phyloP scores from a whole-genome alignment of 2,329 filamentous ascomycete genomes.

The Fusarium redolens region DNA sequence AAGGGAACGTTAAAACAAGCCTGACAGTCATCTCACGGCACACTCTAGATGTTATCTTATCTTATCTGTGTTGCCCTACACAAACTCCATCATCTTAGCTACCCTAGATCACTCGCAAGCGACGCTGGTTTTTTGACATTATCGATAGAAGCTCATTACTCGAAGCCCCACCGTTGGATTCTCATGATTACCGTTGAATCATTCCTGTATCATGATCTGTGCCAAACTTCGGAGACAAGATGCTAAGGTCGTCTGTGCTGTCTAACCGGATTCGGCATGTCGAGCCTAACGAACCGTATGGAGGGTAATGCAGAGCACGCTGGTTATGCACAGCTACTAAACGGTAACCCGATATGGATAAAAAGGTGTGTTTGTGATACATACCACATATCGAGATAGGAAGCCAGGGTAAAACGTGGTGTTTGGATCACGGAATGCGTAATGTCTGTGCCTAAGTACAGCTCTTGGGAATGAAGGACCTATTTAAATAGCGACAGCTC shows the following conservation, averaged over 20 bases:
- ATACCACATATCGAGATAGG: too few species aligned
- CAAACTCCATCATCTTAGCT: neutral
- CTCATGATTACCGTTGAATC: too few species aligned
- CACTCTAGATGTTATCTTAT: neutral
- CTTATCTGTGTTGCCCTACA: neutral
- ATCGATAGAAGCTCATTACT: neutral
- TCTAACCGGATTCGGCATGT: neutral
- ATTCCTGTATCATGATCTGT: rapidly evolving
- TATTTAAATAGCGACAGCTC: neutral
- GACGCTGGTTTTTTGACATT: too few species aligned
- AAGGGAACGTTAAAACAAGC: too few species aligned
- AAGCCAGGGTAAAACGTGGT: too few species aligned
- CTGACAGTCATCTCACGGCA: too few species aligned
- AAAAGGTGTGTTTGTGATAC: too few species aligned
- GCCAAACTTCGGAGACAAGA: too few species aligned
- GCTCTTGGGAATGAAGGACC: too few species aligned
- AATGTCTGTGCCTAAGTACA: rapidly evolving
- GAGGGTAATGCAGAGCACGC: neutral
- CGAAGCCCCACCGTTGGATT: too few species aligned
- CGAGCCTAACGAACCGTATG: neutral
- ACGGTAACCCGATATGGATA: rapidly evolving
- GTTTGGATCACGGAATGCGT: rapidly evolving
- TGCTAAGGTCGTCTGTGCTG: rapidly evolving
- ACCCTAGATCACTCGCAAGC: neutral
- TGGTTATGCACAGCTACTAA: neutral